Conservation (phyloP, 805 yeast genomes). For the Lipomyces japonicus region DNA sequence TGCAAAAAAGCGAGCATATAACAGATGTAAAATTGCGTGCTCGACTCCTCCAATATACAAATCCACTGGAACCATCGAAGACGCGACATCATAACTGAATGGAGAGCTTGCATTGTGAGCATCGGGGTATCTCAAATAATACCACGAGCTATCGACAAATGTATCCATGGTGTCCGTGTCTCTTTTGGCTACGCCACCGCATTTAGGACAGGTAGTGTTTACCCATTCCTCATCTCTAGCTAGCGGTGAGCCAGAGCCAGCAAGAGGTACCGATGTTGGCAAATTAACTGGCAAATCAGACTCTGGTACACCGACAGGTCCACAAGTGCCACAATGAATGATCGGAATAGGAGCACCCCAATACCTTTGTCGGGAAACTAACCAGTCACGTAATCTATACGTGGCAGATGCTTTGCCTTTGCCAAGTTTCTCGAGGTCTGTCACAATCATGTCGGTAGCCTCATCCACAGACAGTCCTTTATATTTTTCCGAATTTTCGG, state of each 20-base stretch:
- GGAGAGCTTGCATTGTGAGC: conserved; percentile 56
- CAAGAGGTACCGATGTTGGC: conserved; percentile 50
- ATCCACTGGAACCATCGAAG: conserved; percentile 72
- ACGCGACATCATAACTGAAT: conserved; percentile 51
- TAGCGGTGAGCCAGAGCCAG: conserved; percentile 59
- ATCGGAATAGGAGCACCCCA: conserved; percentile 99
- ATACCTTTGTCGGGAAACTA: conserved; percentile 87
- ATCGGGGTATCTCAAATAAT: conserved; percentile 79
- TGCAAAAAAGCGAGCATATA: conserved; percentile 80
- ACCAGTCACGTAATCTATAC: conserved; percentile 83
- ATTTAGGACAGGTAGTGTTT: conserved; percentile 73
- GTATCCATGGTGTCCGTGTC: conserved; percentile 99
- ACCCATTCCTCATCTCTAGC: conserved; percentile 64
- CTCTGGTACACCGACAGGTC: conserved; percentile 89
- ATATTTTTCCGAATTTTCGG: conserved; percentile 47
- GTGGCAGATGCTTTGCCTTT: conserved; percentile 51
- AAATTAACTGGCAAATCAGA: conserved; percentile 75
- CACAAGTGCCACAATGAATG: conserved; percentile 80
- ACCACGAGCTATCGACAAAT: conserved; percentile 97
- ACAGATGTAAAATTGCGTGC: conserved; percentile 88
- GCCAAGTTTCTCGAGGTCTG: conserved; percentile 40
- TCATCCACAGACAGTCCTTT: conserved; percentile 48
- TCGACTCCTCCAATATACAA: conserved; percentile 93
- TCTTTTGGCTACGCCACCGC: conserved; percentile 64
- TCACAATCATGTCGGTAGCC: conserved; percentile 51